Percentiles rank a stretch among this genome's conserved stretches.
Evolutionary conservation across 306 rosid genomes (phyloP).

Genomic region (Abrus precatorius): DNA sequence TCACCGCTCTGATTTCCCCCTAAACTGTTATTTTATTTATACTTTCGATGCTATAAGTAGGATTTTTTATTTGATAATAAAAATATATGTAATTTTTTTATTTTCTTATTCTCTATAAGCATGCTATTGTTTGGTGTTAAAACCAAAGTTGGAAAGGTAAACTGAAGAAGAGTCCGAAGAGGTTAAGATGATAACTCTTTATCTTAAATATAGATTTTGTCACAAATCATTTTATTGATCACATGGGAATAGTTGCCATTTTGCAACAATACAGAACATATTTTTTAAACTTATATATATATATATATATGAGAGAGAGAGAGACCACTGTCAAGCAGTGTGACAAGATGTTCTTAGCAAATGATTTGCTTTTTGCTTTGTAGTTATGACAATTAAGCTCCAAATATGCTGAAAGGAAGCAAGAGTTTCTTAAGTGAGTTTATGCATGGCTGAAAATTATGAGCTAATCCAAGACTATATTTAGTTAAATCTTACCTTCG

Average conservation of each 20-base stretch:
- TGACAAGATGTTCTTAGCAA: neutral
- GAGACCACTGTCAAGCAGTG: neutral
- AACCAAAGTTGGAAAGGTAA: neutral
- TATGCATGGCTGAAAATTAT: neutral
- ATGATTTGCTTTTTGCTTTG: constrained; percentile 9
- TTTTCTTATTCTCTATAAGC: neutral
- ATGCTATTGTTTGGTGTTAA: neutral
- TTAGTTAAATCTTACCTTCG: constrained; percentile 61
- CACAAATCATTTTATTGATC: constrained; percentile 36
- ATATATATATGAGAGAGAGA: neutral
- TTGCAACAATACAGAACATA: constrained; percentile 24
- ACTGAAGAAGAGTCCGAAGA: neutral
- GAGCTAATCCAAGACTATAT: neutral
- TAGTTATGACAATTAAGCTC: constrained; percentile 42
- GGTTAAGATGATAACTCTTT: neutral
- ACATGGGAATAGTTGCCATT: constrained; percentile 27
- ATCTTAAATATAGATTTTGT: neutral
- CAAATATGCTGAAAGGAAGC: constrained; percentile 48
- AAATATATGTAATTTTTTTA: neutral
- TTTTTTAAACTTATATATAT: neutral
- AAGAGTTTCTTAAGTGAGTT: constrained; percentile 10
- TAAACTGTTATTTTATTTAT: no score
- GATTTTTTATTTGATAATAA: neutral
- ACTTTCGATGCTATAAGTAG: neutral
- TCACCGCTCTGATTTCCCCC: no score